These are phyloP conservation scores for Dictyostelium gargantuum DNA, from an alignment of 208 protist genomes.

Conservation along the genomic window DNA sequence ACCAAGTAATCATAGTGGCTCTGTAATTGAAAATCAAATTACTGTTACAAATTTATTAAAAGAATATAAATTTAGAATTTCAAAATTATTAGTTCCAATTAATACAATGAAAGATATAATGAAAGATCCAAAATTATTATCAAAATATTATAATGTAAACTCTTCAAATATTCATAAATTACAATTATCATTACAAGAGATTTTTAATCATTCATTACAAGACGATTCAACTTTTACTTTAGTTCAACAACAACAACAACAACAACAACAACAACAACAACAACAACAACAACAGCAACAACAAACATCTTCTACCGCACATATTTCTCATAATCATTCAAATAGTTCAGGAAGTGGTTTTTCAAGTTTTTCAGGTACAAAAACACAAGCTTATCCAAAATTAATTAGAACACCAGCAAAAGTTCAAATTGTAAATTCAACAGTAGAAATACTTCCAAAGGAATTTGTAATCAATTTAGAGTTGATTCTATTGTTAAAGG, in stretches of 20 bases:
- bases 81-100: not conserved
- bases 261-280: not conserved
- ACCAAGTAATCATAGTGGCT: not conserved
- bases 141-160: not conserved
- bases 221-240: not conserved
- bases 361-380: not conserved
- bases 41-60: slow-evolving; percentile 27
- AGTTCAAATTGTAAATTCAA: not conserved
- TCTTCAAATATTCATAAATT: not conserved
- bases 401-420: slow-evolving; percentile 35
- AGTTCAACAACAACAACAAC: not conserved
- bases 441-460: slow-evolving; percentile 12
- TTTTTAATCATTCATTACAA: not conserved
- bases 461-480: slow-evolving; percentile 60
- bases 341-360: not conserved
- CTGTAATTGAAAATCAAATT: slow-evolving; percentile 53
- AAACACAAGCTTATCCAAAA: not conserved
- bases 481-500: not conserved
- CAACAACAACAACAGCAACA: not conserved
- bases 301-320: not conserved
- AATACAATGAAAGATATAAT: not conserved
- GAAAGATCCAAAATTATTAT: slow-evolving; percentile 23
- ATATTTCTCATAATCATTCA: not conserved
- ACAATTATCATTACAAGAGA: slow-evolving; percentile 6
- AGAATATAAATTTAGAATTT: not conserved